Base-by-base conservation (phyloP, 2,329 filamentous ascomycete species). In the Trichothecium sympodiale region DNA sequence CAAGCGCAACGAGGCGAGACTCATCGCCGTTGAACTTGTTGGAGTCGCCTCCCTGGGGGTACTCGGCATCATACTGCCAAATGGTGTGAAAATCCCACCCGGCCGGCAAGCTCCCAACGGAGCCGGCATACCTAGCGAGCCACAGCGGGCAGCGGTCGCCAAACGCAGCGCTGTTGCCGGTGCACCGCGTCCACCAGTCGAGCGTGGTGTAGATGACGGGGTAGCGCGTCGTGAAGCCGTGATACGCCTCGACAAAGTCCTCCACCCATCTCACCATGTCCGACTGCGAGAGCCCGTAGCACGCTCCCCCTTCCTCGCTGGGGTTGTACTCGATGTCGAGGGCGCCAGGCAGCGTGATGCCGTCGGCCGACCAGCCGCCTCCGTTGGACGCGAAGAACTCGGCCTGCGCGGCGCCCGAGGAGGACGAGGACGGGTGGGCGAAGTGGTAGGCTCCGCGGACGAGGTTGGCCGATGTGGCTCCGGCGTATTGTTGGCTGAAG, bases 381-480 rank as follows among this genome's bases (percentile, higher is more conserved):
- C 69, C 70, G 45, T 73, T 55, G 2, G 58, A 52, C 34, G 69
- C 43, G 54, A 74, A 74, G 53, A 56, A 72, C 13, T 58, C 52
- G 8, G 69, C 70, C 46, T 74, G 69, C 1, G 51, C 48, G 6
- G 62, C 53, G n/a, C 64, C 67, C 8, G 60, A 57, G 6, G 20
- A n/a, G 45, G 59, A 59, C 12, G 48, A 46, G 34, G 52, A 57
- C 0, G 67, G 69, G 33, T 60, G 61, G 9, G 70, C 70, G 43
- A 71, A 73, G 57, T 74, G 70, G 48, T 74, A 73, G 18, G 61
- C 68, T 37, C 69, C 69, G 15, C 68, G 66, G 49, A 74, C 65
- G 38, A 75, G 52, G 17, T 63, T 63, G 4, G 67, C 67, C 5
- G 53, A 55, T 32, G 67, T 72, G 29, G 69, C 67, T 17, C 60